Evolutionary conservation across 768 basidiomycete genomes (phyloP), one percentile per base, ranked within the genome.

Genomic region (Termitomyces sp.): DNA sequence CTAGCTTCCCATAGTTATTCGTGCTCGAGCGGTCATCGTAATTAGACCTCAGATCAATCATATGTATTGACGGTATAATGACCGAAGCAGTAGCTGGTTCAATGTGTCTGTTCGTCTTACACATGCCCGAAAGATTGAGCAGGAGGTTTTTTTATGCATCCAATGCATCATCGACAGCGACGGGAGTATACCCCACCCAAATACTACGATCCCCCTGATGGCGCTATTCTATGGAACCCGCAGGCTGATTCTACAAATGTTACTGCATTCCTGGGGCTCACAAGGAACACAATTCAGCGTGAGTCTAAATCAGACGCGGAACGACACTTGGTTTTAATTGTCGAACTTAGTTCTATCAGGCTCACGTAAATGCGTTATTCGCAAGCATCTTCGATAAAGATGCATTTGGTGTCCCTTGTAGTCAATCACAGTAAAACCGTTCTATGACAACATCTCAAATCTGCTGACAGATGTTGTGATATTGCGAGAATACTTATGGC

Each of bases 151-250:
- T 3, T 29, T 7, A 29, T 29, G 29, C 29, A 46, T 56, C 17
- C 56, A 57, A 23, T 50, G 44, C 29, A 40, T 27, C 3, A 38
- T 50, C 35, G 17, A 16, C 8, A 42, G 21, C 10, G 56, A 50
- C 16, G 29, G 37, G 9, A 44, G 6, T 16, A 56, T 50, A 5
- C 47, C 48, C 27, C 34, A 11, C 53, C 49, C 58, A 61, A 31
- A 55, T 73, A 67, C n/a, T 78, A 68, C 55, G 78, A 76, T 0
- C 78, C 74, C 61, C 77, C 77, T 1, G 76, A 77, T 58, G 78
- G 78, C 59, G 69, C 71, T 0, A 73, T 76, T 5, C 52, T 77
- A 6, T 79, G 76, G 76, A 75, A 77, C 57, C 71, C 73, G 1
- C 25, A 54, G 4, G 76, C 77, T 0, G 77, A 78, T 58, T 76